phyloP scores from a whole-genome alignment of 805 yeast species.

The Vanderwaltozyma verrucispora region DNA sequence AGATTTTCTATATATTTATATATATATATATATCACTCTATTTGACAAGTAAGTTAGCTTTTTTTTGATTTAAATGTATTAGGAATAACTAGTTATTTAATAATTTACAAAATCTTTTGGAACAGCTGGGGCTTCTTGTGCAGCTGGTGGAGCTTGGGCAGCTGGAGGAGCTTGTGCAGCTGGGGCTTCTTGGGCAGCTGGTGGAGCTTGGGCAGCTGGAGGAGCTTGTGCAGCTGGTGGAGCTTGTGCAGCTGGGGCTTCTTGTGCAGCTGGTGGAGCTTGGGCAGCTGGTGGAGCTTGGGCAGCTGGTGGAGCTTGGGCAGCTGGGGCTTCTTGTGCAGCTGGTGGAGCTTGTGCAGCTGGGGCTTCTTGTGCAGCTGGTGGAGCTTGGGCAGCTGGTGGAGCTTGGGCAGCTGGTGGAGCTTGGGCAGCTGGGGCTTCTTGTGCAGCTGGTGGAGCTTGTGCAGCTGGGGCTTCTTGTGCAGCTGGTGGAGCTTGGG shows the following conservation, averaged over 20 bases:
- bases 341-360: not conserved
- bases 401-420: conserved; percentile 1
- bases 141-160: no score
- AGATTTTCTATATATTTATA: no score
- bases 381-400: conserved; percentile 1
- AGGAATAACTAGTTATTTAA: not conserved
- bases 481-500: not conserved
- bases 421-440: conserved; percentile 2
- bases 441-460: conserved; percentile 1
- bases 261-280: conserved; percentile 1
- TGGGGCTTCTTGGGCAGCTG: conserved; percentile 1
- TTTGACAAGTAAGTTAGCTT: not conserved
- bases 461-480: conserved; percentile 1
- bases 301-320: not conserved
- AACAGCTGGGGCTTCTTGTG: not conserved
- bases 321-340: not conserved
- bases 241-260: conserved; percentile 1
- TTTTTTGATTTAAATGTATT: no score
- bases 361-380: conserved; percentile 1
- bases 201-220: conserved; percentile 1
- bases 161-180: not conserved
- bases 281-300: not conserved
- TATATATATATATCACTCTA: no score
- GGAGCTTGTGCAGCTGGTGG: conserved; percentile 2
- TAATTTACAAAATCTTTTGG: not conserved